Conservation (phyloP, 2,329 filamentous ascomycete species). For the Epichloe brachyelytri region DNA sequence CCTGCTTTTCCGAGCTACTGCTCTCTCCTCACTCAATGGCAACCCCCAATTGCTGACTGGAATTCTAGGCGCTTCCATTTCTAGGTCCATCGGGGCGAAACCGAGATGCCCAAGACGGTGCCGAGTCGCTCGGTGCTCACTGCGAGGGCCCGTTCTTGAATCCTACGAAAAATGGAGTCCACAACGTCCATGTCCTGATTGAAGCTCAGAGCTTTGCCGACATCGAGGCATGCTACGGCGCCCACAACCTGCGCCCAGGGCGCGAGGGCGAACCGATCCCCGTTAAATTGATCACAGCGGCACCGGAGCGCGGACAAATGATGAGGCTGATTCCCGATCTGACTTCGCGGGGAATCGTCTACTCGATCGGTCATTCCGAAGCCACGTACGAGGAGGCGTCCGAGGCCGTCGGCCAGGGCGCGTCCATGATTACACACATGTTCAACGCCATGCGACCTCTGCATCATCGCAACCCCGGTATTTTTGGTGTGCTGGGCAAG, state of each 20-base stretch:
- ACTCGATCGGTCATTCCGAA: conserved; percentile 76
- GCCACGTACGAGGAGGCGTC: conserved; percentile 75
- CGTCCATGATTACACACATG: conserved; percentile 81
- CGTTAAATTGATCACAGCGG: conserved; percentile 74
- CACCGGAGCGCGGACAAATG: conserved; percentile 68
- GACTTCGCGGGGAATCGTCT: conserved; percentile 52
- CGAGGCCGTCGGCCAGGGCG: conserved; percentile 57
- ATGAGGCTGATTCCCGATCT: conserved; percentile 55
- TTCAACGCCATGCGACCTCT: conserved; percentile 91
- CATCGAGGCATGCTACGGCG: conserved; percentile 59
- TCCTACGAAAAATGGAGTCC: conserved; percentile 74
- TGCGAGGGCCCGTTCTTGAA: conserved; percentile 84
- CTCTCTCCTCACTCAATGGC: not conserved
- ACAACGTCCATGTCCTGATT: conserved; percentile 60
- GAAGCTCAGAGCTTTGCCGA: conserved; percentile 51
- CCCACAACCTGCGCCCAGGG: conserved; percentile 44
- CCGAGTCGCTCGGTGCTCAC: conserved; percentile 81
- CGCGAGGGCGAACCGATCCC: conserved; percentile 24
- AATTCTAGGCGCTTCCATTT: conserved; percentile 51
- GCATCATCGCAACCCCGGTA: conserved; percentile 80
- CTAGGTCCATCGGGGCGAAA: conserved; percentile 56
- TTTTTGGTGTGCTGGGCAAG: conserved; percentile 73
- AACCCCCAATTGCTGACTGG: not conserved
- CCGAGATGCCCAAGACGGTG: conserved; percentile 53
- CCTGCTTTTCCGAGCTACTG: not conserved